Percentiles rank a stretch among this genome's conserved stretches.
Evolutionary conservation across 129 eudicot species (phyloP).

Genomic region (Flaveria trinervia): DNA sequence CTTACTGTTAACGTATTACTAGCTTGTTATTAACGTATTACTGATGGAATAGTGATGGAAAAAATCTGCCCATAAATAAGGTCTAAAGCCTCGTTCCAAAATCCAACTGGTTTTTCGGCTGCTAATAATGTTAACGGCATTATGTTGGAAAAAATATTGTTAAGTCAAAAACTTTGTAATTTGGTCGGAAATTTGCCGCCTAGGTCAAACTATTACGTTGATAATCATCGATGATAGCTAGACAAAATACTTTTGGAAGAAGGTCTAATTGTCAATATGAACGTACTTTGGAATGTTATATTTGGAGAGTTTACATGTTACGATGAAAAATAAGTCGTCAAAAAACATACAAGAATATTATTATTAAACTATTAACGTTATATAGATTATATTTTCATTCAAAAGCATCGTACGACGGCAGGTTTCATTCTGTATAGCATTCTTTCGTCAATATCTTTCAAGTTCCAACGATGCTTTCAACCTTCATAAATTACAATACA

Average conservation of each 20-base stretch:
- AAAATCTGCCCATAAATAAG: no score
- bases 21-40: no score
- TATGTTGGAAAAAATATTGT: no score
- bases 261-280: background rate
- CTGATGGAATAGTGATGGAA: no score
- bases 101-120: no score
- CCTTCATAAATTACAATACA: background rate
- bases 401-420: constrained; percentile 3
- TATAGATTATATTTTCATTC: background rate
- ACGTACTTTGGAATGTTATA: background rate
- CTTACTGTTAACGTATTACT: no score
- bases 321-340: background rate
- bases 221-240: no score
- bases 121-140: no score
- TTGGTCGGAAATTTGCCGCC: no score
- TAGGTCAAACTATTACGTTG: no score
- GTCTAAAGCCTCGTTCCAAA: no score
- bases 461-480: background rate
- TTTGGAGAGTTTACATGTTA: constrained; percentile 1
- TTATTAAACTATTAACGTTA: background rate
- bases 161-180: no score
- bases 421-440: background rate
- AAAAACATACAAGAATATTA: background rate
- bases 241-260: background rate
- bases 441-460: background rate